Evolutionary conservation across 805 yeast genomes (phyloP).

Genomic region (Ogataea ramenticola): DNA sequence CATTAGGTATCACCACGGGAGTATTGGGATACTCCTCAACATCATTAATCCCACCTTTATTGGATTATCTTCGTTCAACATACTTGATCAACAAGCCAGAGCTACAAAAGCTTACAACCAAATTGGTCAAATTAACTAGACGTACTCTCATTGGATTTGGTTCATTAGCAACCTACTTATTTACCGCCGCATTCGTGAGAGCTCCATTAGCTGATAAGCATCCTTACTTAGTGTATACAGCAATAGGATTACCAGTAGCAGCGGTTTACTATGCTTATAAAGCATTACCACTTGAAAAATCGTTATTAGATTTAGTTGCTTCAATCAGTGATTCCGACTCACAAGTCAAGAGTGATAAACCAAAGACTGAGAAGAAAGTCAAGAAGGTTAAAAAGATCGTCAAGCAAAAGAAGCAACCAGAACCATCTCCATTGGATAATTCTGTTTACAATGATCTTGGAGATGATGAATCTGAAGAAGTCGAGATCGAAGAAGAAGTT

Average conservation of each 20-base stretch:
- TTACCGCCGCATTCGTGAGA: conserved; percentile 46
- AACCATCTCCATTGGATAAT: conserved; percentile 36
- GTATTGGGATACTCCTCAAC: conserved; percentile 30
- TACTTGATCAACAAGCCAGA: neutral
- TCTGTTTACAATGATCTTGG: conserved; percentile 33
- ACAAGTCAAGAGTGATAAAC: neutral
- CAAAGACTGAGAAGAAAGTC: conserved; percentile 4
- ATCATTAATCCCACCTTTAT: neutral
- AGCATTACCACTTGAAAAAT: conserved; percentile 10
- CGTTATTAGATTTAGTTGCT: neutral
- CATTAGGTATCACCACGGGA: conserved; percentile 61
- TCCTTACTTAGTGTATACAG: conserved; percentile 65
- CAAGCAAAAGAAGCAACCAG: conserved; percentile 18
- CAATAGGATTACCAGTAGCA: conserved; percentile 45
- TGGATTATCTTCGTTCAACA: neutral
- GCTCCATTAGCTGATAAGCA: conserved; percentile 55
- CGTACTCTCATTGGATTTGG: neutral
- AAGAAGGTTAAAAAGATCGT: conserved; percentile 16
- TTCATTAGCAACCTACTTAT: conserved; percentile 38
- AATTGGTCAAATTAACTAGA: neutral
- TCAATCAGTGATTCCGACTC: neutral
- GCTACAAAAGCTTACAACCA: neutral
- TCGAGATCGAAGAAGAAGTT: conserved; percentile 19
- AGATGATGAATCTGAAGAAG: conserved; percentile 17
- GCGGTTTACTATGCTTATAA: conserved; percentile 21